phyloP scores from a whole-genome alignment of 2,329 filamentous ascomycete genomes.

The Colletotrichum trifolii region DNA sequence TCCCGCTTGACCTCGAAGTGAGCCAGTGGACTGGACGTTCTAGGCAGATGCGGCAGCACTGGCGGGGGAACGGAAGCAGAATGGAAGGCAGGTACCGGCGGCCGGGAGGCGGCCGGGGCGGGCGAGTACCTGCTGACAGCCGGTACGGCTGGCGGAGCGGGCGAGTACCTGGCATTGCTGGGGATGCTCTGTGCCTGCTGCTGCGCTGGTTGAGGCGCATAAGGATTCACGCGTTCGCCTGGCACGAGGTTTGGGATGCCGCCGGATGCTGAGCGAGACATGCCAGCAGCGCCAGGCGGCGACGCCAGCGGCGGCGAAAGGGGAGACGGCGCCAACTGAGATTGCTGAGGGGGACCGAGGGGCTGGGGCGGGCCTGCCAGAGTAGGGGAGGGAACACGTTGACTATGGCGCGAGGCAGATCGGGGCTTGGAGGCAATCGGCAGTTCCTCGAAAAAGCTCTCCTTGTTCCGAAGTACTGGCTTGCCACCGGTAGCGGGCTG shows the following conservation, averaged over 20 bases:
- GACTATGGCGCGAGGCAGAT: constrained; percentile 66
- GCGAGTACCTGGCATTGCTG: constrained; percentile 69
- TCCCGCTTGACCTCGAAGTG: constrained; percentile 65
- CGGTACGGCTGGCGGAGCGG: constrained; percentile 58
- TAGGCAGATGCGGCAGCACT: constrained; percentile 67
- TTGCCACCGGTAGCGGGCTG: constrained; percentile 49
- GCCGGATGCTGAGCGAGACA: constrained; percentile 34
- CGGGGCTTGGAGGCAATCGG: constrained; percentile 72
- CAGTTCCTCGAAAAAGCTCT: constrained; percentile 82
- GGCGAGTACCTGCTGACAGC: constrained; percentile 65
- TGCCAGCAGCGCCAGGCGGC: constrained; percentile 12
- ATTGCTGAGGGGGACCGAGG: constrained; percentile 43
- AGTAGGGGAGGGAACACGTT: constrained; percentile 55
- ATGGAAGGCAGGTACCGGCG: constrained; percentile 54
- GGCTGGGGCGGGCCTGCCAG: constrained; percentile 50
- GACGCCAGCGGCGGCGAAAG: constrained; percentile 28
- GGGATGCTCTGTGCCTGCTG: constrained; percentile 47
- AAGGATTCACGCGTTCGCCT: constrained; percentile 64
- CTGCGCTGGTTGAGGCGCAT: constrained; percentile 56
- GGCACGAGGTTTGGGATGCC: constrained; percentile 59
- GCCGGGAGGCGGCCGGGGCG: constrained; percentile 54
- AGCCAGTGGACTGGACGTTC: constrained; percentile 74
- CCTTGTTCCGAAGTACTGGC: constrained; percentile 52
- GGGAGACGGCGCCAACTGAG: constrained; percentile 40
- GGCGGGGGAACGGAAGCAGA: constrained; percentile 50